Evolutionary conservation across 345 rosid species (phyloP).

Genomic region (Boechera divaricarpa): DNA sequence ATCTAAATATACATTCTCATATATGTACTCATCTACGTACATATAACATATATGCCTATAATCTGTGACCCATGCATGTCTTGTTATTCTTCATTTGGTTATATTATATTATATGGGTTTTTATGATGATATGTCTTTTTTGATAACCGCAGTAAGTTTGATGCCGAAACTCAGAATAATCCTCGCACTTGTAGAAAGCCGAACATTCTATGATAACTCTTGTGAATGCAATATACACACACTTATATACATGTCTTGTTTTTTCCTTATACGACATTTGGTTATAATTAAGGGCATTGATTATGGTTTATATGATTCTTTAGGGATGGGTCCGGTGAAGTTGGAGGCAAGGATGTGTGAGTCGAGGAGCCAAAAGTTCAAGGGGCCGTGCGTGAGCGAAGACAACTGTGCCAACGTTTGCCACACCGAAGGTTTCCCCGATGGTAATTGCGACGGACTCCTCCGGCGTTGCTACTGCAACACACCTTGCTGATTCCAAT

Average conservation of each 20-base stretch:
- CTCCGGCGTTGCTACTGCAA: conserved; percentile 9
- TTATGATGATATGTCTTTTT: neutral
- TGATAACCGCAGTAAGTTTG: neutral
- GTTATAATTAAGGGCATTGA: neutral
- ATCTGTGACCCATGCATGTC: no score
- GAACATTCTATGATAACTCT: neutral
- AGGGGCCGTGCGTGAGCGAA: neutral
- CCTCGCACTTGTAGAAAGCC: no score
- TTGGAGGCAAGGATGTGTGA: conserved; percentile 10
- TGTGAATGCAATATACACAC: neutral
- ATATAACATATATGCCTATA: neutral
- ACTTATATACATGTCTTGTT: neutral
- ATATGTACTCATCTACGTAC: neutral
- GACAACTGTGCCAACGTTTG: neutral
- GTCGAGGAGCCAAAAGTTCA: conserved; percentile 8
- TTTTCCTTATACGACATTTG: neutral
- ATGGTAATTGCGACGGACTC: conserved; percentile 11
- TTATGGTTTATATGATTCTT: neutral
- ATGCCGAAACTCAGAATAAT: no score
- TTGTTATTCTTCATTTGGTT: neutral
- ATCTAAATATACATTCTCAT: neutral
- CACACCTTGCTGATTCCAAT: conserved; percentile 12
- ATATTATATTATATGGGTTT: neutral
- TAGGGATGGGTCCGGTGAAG: neutral
- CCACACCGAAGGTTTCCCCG: conserved; percentile 10